Evolutionary conservation across 2,329 filamentous ascomycete genomes (phyloP), one percentile per base, ranked within the genome.

Genomic region (Sclerotiophoma versabilis): DNA sequence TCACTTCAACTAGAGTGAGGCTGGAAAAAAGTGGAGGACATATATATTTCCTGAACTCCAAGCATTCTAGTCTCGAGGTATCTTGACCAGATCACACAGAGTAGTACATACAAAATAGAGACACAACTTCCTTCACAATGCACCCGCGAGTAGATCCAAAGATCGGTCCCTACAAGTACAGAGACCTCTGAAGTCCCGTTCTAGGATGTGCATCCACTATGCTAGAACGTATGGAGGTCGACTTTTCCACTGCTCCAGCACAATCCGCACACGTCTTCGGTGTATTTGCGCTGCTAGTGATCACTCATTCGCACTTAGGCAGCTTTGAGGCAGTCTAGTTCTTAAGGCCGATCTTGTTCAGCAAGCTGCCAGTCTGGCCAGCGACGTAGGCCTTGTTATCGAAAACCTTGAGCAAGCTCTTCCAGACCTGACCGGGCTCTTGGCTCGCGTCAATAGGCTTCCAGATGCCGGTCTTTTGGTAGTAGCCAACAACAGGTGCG

Each of bases 381-480:
- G 74, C 73, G 48, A 75, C 68, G 46, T 69, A 62, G 25, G 75
- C 69, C 62, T 76, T 76, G 74, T 87, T 81, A 68, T 89, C 86
- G 73, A 99, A 93, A 69, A 97, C 88, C 70, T 87, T 86, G 60
- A 98, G 82, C 76, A 99, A 81, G 76, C 88, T 91, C 83, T 92
- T 93, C 95, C 95, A 99, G 59, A 99, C 95, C 77, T 93, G 88
- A 41, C 91, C 91, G 17, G 95, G 95, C 80, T 96, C 89, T 83
- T 99, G 92, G 82, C 91, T 96, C 62, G 95, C 95, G 76, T 99
- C 95, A 70, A 99, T 86, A 60, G 90, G 89, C 78, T 89, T 89
- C 95, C 95, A 99, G 83, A 99, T 97, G 66, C 93, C 93, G 43
- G 91, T 96, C 80, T 92, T 92, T 81, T 96, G 90, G 86, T 99